phyloP scores from a whole-genome alignment of 371 early-diverging fungal species.

The Mortierella sp. region DNA sequence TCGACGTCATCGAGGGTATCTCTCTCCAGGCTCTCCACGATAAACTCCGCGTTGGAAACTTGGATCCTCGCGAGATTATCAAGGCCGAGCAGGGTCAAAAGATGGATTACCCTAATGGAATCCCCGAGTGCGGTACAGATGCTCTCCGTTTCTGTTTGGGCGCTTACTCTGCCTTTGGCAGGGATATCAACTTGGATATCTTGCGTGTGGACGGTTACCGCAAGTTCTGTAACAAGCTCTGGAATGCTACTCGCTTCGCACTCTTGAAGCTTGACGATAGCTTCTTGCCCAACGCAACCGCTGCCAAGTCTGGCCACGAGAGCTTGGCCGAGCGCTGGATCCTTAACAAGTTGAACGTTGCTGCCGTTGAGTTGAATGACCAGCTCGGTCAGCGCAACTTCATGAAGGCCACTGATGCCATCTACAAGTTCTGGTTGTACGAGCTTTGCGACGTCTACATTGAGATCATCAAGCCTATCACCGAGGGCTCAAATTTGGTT shows the following conservation, averaged over 20 bases:
- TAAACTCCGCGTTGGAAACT: conserved; percentile 88
- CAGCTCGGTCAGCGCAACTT: conserved; percentile 92
- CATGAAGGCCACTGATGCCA: conserved; percentile 92
- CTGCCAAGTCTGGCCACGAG: conserved; percentile 82
- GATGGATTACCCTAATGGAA: conserved; percentile 98
- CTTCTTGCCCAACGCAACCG: conserved; percentile 76
- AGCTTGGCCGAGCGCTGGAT: conserved; percentile 96
- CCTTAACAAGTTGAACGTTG: conserved; percentile 88
- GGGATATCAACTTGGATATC: conserved; percentile 98
- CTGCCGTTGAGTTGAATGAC: conserved; percentile 82
- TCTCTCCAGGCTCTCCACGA: conserved; percentile 82
- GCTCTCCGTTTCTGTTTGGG: conserved; percentile 98
- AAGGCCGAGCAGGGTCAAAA: conserved; percentile 91
- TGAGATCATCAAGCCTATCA: conserved; percentile 91
- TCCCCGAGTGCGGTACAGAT: conserved; percentile 99
- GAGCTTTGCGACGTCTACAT: conserved; percentile 99
- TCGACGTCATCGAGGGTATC: conserved; percentile 98
- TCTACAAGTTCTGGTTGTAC: conserved; percentile 97
- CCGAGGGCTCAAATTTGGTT: conserved; percentile 71
- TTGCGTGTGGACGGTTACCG: conserved; percentile 98
- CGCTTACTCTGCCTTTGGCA: conserved; percentile 91
- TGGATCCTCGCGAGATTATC: conserved; percentile 93
- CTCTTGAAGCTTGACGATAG: conserved; percentile 91
- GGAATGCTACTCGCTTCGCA: conserved; percentile 98
- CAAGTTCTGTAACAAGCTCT: conserved; percentile 99